Evolutionary conservation across 2,329 filamentous ascomycete genomes (phyloP).

Genomic region (Diaporthe helianthi): DNA sequence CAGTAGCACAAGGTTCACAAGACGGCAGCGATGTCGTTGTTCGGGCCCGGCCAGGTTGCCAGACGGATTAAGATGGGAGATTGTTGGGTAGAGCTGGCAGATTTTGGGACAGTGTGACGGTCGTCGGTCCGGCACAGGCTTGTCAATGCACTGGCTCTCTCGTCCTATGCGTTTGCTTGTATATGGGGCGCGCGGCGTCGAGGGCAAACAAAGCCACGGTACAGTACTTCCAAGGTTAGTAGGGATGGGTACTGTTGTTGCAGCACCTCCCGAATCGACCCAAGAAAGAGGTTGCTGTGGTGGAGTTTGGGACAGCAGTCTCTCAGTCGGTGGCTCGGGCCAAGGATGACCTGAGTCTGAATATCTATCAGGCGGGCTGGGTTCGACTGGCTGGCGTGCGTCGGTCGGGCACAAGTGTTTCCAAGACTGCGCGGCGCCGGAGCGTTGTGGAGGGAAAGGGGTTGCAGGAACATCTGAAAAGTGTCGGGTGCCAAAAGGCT

Average conservation of each 20-base stretch:
- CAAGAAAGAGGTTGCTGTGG: background rate
- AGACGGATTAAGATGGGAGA: constrained; percentile 5
- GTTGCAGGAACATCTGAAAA: constrained; percentile 32
- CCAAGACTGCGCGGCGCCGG: constrained; percentile 12
- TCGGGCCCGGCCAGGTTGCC: constrained; percentile 9
- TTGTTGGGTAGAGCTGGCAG: constrained; percentile 26
- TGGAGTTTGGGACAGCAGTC: constrained; percentile 1
- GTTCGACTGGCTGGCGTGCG: constrained; percentile 7
- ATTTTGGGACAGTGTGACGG: constrained; percentile 23
- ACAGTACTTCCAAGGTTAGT: no score
- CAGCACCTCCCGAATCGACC: background rate
- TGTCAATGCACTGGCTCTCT: constrained; percentile 17
- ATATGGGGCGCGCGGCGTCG: background rate
- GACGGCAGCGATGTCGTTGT: background rate
- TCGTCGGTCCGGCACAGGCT: constrained; percentile 23
- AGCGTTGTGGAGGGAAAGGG: constrained; percentile 27
- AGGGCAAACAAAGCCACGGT: constrained; percentile 20
- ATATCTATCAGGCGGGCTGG: background rate
- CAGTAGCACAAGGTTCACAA: constrained; percentile 24
- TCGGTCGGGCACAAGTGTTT: constrained; percentile 26
- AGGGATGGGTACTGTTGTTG: background rate
- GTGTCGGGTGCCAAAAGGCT: constrained; percentile 28
- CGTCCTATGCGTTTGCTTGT: background rate
- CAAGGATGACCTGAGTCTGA: constrained; percentile 12
- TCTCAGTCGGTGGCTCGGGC: background rate